phyloP scores from a whole-genome alignment of 768 basidiomycete genomes.

The Amanita molliuscula region DNA sequence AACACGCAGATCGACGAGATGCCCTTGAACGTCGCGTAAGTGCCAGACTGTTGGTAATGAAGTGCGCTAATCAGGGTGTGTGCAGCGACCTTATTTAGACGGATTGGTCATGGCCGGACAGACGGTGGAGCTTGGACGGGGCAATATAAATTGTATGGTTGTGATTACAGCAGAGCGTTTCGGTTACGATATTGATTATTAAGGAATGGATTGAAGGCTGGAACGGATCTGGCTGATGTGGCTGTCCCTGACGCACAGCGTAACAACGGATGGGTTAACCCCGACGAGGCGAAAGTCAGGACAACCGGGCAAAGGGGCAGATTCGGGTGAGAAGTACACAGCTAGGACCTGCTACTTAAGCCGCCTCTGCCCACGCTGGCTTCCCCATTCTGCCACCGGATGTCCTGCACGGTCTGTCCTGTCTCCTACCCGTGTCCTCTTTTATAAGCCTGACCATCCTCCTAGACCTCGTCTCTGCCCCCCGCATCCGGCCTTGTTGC shows the following conservation, averaged over 20 bases:
- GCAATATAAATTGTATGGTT: no score
- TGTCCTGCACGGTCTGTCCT: background rate
- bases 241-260: background rate
- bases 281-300: background rate
- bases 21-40: conserved; percentile 90
- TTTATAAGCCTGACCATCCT: background rate
- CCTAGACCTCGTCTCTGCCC: background rate
- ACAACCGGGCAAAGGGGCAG: background rate
- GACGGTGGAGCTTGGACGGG: background rate
- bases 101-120: background rate
- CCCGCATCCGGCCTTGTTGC: background rate
- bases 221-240: background rate
- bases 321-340: conserved; percentile 2
- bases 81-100: conserved; percentile 73
- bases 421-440: background rate
- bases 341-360: background rate
- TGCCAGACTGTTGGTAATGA: background rate
- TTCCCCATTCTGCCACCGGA: background rate
- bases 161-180: background rate
- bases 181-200: background rate
- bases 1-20: conserved; percentile 97
- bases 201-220: no score
- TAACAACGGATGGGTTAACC: background rate
- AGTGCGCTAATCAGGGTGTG: conserved; percentile 5
- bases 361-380: background rate